phyloP scores from a whole-genome alignment of 208 protist genomes.

The Acanthamoeba polyphaga region DNA sequence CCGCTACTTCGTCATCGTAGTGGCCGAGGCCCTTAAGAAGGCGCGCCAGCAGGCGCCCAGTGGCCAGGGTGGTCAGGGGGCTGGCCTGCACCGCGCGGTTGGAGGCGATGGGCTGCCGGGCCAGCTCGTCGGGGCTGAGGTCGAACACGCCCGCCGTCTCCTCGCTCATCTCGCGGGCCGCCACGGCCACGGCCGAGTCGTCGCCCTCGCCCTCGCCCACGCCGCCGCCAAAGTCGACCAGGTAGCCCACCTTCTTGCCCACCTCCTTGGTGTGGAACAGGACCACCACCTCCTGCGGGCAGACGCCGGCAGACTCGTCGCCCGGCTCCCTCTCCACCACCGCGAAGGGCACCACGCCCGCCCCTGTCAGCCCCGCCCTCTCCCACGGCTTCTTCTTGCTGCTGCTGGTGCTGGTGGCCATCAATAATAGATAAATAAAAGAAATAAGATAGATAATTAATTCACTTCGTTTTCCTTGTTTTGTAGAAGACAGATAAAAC shows the following conservation, averaged over 20 bases:
- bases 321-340: not conserved
- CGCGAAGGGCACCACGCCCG: conserved; percentile 10
- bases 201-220: not conserved
- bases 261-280: conserved; percentile 39
- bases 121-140: not conserved
- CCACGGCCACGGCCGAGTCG: not conserved
- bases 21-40: not conserved
- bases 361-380: not conserved
- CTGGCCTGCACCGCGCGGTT: conserved; percentile 3
- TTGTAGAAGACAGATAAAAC: no score
- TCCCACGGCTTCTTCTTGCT: not conserved
- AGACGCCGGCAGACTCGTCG: not conserved
- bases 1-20: not conserved
- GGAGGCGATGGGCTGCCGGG: not conserved
- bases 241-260: conserved; percentile 68
- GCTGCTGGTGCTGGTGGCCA: no score
- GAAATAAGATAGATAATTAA: no score
- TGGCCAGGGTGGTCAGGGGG: not conserved
- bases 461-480: no score
- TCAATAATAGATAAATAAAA: no score
- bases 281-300: not conserved
- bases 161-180: conserved; percentile 29
- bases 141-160: conserved; percentile 25
- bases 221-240: conserved; percentile 57
- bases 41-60: not conserved